Base-by-base conservation (phyloP, 2,329 filamentous ascomycete species). In the Diaporthe humulicola region DNA sequence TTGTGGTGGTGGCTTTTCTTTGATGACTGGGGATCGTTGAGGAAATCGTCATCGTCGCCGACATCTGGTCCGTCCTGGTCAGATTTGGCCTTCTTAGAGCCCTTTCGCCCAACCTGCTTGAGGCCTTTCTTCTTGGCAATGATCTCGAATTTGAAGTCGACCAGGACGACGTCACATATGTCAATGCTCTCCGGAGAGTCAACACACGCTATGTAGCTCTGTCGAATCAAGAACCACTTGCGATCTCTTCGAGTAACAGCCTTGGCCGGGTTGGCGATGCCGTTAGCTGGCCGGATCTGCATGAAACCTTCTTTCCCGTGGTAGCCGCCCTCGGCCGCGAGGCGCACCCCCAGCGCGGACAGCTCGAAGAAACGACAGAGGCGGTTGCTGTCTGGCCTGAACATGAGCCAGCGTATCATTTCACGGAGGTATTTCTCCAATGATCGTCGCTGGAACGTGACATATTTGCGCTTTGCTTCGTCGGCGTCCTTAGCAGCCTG, bases 111-210 rank as follows among this genome's bases (percentile, higher is more conserved):
- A 22, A 89, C 81, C 76, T 89, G 88, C 38, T 72, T 72, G 45
- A 61, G 57, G 14, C 45, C 70, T n/a, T 85, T 88, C 78, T 90
- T 91, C 84, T 95, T 95, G 73, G 94, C 91, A 77, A 95, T 92
- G 67, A 98, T 92, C 70, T 90, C 88, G 84, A 99, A 99, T 79
- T 94, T 93, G 1, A 94, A 90, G 81, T 99, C 97, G 36, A 98
- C 94, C n/a, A 99, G 89, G 83, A 98, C 98, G 30, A 99, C 97
- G 84, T 99, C 97, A 82, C 98, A 98, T 45, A 98, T 97, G 80
- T 98, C 96, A 94, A 98, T 98, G 79, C 98, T 98, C 82, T 98
- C 96, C 0, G 97, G 97, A 0, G 97, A 98, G 82, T 98, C 96
- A n/a, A 98, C 96, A 79, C 96, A 98, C 58, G 98, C 96, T 75